A percentile compares a stretch with the other conserved stretches of the same genome.
Conservation (phyloP, 1,284 basidiomycete genomes). For the Ganoderma multipileum region DNA sequence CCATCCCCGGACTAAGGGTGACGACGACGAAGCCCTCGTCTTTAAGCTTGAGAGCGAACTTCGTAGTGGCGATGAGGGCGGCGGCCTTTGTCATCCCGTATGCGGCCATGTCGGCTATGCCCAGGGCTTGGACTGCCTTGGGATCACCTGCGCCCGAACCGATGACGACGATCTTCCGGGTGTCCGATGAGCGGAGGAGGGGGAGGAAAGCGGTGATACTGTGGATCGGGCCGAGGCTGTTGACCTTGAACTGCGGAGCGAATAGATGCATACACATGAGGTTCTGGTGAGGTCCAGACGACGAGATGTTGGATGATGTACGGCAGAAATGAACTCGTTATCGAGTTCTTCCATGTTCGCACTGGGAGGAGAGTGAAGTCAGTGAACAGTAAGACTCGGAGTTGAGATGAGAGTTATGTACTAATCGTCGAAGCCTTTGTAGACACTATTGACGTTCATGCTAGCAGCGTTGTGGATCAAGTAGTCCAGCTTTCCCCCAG, state of each 20-base stretch:
- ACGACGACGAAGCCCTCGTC: slow-evolving; percentile 47
- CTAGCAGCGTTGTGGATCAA: slow-evolving; percentile 24
- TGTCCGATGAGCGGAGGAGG: slow-evolving; percentile 42
- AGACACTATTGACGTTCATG: background rate
- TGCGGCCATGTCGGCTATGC: slow-evolving; percentile 26
- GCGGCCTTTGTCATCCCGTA: slow-evolving; percentile 48
- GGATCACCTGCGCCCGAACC: slow-evolving; percentile 41
- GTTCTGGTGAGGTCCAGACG: background rate
- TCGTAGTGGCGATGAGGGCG: slow-evolving; percentile 46
- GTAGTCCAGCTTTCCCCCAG: slow-evolving; percentile 16
- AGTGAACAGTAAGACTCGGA: background rate
- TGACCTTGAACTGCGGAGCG: slow-evolving; percentile 39
- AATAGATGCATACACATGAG: background rate
- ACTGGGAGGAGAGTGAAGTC: slow-evolving; percentile 1
- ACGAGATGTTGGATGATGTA: background rate
- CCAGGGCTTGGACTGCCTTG: slow-evolving; percentile 33
- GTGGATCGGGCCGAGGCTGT: slow-evolving; percentile 47
- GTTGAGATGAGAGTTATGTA: slow-evolving; percentile 2
- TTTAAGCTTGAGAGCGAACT: slow-evolving; percentile 45
- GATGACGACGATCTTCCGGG: slow-evolving; percentile 48
- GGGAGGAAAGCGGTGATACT: slow-evolving; percentile 46
- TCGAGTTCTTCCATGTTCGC: slow-evolving; percentile 30
- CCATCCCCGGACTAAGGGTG: slow-evolving; percentile 45
- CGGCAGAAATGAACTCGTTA: slow-evolving; percentile 29
- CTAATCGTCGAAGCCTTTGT: slow-evolving; percentile 19